phyloP scores from a whole-genome alignment of 306 rosid genomes.

The Gastrolobium villosum region DNA sequence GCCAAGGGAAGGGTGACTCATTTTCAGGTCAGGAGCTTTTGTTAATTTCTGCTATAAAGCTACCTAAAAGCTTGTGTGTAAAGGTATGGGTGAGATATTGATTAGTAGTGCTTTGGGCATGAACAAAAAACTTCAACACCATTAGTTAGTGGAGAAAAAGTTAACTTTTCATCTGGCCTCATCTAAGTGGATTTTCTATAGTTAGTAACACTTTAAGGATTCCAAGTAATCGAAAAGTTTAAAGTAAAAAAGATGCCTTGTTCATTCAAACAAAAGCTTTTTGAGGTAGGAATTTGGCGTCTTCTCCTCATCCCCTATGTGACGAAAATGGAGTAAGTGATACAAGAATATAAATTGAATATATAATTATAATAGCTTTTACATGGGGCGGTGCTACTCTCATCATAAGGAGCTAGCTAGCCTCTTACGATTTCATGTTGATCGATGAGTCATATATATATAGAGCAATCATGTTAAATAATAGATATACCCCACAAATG shows the following conservation, averaged over 20 bases:
- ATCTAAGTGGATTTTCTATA: constrained; percentile 75
- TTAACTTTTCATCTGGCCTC: constrained; percentile 66
- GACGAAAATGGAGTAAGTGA: constrained; percentile 37
- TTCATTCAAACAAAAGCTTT: constrained; percentile 62
- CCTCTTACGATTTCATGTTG: constrained; percentile 47
- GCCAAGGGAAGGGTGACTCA: constrained; percentile 47
- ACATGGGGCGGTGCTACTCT: constrained; percentile 68
- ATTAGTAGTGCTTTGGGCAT: constrained; percentile 54
- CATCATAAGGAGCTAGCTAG: constrained; percentile 49
- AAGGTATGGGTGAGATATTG: constrained; percentile 63
- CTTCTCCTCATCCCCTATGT: constrained; percentile 57
- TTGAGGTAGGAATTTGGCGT: constrained; percentile 71
- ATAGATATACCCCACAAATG: constrained; percentile 34
- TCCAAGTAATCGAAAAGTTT: constrained; percentile 53
- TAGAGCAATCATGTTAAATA: constrained; percentile 38
- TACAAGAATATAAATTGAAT: constrained; percentile 30
- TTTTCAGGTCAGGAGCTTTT: constrained; percentile 55
- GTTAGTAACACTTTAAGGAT: constrained; percentile 79
- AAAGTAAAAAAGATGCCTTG: constrained; percentile 65
- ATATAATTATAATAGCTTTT: constrained; percentile 39
- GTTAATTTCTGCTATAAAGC: constrained; percentile 57
- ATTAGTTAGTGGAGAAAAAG: constrained; percentile 69
- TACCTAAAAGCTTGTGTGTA: constrained; percentile 69
- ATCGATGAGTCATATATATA: constrained; percentile 46
- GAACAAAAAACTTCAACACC: constrained; percentile 57